These are phyloP conservation scores for Gloeostereum incarnatum DNA, from an alignment of 768 basidiomycete genomes.

Conservation along the genomic window DNA sequence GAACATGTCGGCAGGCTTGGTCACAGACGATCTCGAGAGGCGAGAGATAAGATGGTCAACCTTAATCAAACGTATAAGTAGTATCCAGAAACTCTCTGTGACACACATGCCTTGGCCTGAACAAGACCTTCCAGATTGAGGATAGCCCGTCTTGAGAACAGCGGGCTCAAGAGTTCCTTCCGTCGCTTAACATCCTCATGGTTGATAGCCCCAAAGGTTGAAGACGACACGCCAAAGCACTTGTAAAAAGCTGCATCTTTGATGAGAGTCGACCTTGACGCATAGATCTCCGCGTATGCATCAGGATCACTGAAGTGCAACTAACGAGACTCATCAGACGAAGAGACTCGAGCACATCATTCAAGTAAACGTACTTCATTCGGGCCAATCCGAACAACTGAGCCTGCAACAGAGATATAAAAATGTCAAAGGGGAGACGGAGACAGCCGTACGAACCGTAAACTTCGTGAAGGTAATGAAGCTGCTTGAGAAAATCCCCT, in stretches of 20 bases:
- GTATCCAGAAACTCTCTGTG: not conserved
- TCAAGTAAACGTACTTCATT: constrained; percentile 20
- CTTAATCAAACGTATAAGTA: constrained; percentile 12
- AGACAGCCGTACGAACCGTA: constrained; percentile 17
- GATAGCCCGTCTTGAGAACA: constrained; percentile 29
- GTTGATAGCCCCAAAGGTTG: constrained; percentile 25
- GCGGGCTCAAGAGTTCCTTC: constrained; percentile 20
- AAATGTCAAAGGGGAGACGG: not conserved
- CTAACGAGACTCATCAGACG: constrained; percentile 12
- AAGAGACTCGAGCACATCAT: not conserved
- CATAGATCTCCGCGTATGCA: constrained; percentile 25
- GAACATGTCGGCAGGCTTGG: constrained; percentile 23
- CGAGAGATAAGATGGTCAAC: constrained; percentile 19
- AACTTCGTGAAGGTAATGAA: constrained; percentile 19
- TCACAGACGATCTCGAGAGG: constrained; percentile 8
- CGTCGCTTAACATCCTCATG: constrained; percentile 21
- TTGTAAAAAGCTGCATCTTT: constrained; percentile 28
- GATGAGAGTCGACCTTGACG: constrained; percentile 21
- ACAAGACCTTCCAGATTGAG: constrained; percentile 24
- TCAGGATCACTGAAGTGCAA: constrained; percentile 26
- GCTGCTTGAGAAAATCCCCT: constrained; percentile 21
- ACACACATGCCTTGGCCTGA: constrained; percentile 17
- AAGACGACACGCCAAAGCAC: constrained; percentile 24
- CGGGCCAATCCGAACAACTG: constrained; percentile 28
- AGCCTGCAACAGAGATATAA: constrained; percentile 14